Conservation (phyloP, 176 grass and related monocot genomes). For the Zea luxurians region DNA sequence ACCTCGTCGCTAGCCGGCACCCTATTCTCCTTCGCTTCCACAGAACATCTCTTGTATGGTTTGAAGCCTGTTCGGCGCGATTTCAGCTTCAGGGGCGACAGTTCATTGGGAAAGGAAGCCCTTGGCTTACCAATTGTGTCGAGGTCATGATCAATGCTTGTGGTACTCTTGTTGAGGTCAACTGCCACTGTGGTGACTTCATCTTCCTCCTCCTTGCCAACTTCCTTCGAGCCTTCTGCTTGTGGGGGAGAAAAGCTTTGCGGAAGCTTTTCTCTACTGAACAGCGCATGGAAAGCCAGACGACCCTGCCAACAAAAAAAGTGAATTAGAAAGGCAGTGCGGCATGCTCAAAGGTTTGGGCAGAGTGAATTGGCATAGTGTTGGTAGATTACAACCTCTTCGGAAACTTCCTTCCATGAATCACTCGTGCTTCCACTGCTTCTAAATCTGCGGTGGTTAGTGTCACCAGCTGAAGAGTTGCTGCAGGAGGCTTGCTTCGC, state of each 20-base stretch:
- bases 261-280: constrained; percentile 82
- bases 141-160: constrained; percentile 40
- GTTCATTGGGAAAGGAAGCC: constrained; percentile 41
- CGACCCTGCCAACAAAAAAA: constrained; percentile 79
- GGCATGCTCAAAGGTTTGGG: constrained; percentile 40
- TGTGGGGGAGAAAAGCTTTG: constrained; percentile 87
- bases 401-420: constrained; percentile 88
- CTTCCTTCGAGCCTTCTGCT: constrained; percentile 34
- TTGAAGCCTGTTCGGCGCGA: constrained; percentile 78
- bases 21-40: constrained; percentile 78
- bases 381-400: constrained; percentile 71
- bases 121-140: constrained; percentile 30
- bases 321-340: constrained; percentile 64
- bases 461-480: constrained; percentile 61
- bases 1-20: constrained; percentile 51
- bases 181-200: constrained; percentile 37
- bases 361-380: constrained; percentile 35
- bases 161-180: constrained; percentile 62
- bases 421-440: constrained; percentile 74
- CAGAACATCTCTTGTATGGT: constrained; percentile 89
- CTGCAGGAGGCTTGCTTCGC: constrained; percentile 57
- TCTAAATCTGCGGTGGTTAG: constrained; percentile 66
- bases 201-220: constrained; percentile 45
- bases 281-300: constrained; percentile 85
- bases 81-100: constrained; percentile 59